Conservation (phyloP, 225 moss, liverwort and hornwort genomes). For the Ulota crispa region DNA sequence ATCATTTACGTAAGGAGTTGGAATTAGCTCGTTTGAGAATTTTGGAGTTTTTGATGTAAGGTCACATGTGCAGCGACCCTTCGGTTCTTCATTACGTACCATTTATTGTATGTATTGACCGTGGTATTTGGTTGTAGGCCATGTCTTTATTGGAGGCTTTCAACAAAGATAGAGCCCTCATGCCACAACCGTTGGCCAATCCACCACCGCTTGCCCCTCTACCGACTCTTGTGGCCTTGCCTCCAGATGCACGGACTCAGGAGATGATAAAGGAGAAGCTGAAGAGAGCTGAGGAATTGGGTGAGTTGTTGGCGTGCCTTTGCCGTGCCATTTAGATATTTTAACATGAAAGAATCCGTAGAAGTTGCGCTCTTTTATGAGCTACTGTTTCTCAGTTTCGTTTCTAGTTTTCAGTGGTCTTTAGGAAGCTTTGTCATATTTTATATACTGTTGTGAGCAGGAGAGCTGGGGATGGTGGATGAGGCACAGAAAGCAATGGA, state of each 20-base stretch:
- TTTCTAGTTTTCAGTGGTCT: background rate
- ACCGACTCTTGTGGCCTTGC: slow-evolving; percentile 62
- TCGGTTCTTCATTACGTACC: background rate
- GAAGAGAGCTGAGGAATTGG: slow-evolving; percentile 90
- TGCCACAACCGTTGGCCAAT: slow-evolving; percentile 86
- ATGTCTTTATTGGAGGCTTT: slow-evolving; percentile 91
- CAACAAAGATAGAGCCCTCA: slow-evolving; percentile 87
- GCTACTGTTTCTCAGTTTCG: background rate
- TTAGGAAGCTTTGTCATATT: background rate
- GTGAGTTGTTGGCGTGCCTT: slow-evolving; percentile 29
- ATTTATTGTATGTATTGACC: background rate
- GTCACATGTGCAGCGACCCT: background rate
- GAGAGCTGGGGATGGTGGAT: slow-evolving; percentile 90
- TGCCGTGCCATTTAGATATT: background rate
- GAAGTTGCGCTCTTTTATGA: background rate
- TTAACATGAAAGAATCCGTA: background rate
- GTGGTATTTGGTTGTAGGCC: slow-evolving; percentile 48
- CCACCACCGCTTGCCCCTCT: slow-evolving; percentile 91
- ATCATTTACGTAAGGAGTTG: background rate
- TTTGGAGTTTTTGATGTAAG: background rate
- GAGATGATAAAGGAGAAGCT: slow-evolving; percentile 93
- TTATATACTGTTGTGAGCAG: slow-evolving; percentile 36
- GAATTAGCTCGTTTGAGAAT: background rate
- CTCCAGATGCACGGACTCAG: slow-evolving; percentile 89
- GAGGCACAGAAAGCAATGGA: slow-evolving; percentile 92